Evolutionary conservation across 495 filamentous ascomycete genomes (phyloP).

Genomic region (Neurospora sp.): DNA sequence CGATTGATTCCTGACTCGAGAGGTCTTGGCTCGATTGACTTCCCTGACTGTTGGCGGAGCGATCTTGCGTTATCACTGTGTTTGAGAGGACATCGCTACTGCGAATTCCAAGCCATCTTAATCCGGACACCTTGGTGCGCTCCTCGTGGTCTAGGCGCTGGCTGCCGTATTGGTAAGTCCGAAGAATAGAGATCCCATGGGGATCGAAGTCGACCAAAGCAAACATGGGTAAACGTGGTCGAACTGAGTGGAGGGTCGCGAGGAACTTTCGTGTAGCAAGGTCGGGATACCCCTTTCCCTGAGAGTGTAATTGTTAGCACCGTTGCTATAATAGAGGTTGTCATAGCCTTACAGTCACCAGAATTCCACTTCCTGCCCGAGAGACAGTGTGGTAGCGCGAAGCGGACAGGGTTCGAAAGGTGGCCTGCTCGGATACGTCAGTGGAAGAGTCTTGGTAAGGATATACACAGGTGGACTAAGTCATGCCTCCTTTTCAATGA

Average conservation of each 20-base stretch:
- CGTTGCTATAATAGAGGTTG: neutral
- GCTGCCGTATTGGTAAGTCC: conserved; percentile 83
- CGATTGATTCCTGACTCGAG: conserved; percentile 12
- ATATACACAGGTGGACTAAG: neutral
- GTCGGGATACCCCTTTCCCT: conserved; percentile 93
- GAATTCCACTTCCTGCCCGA: conserved; percentile 13
- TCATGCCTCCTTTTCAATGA: conserved; percentile 88
- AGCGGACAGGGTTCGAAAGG: conserved; percentile 49
- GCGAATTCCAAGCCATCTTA: conserved; percentile 69
- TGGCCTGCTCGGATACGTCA: conserved; percentile 44
- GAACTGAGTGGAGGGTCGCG: conserved; percentile 26
- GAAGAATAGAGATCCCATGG: conserved; percentile 75
- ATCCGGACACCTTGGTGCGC: conserved; percentile 41
- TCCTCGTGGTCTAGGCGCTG: conserved; percentile 58
- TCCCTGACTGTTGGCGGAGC: neutral
- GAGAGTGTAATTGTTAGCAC: neutral
- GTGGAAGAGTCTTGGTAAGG: conserved; percentile 3
- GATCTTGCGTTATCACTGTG: neutral
- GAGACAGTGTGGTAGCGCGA: conserved; percentile 13
- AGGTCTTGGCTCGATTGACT: conserved; percentile 8
- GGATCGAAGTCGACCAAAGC: conserved; percentile 80
- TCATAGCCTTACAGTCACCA: conserved; percentile 21
- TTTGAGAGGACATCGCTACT: conserved; percentile 43
- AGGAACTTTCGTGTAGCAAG: conserved; percentile 68
- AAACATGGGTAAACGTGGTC: conserved; percentile 42